Evolutionary conservation across 2,329 filamentous ascomycete species (phyloP), one percentile per base, ranked within the genome.

Genomic region (Rosellinia necatrix): DNA sequence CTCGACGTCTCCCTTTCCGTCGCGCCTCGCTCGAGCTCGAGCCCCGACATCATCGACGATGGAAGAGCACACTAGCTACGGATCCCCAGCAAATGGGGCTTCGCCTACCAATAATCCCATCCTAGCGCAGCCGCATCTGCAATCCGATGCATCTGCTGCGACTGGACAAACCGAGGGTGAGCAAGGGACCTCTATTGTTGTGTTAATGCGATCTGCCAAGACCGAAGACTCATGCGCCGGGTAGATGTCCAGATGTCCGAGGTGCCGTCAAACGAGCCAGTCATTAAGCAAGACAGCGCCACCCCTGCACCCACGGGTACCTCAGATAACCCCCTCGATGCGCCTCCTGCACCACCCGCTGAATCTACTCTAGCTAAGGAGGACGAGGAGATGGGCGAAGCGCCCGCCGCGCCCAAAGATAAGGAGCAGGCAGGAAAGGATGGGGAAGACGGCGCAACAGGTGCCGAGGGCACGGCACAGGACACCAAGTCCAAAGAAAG

Each of bases 361-460:
- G 84, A 89, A 66, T 82, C 82, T 59, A 81, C 79, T 50, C 77
- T 81, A 60, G 81, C 76, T 61, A 73, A 82, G 56, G 87, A 89
- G 64, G 90, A 94, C 68, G 88, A 92, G 70, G 90, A 92, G 66
- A 93, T 93, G 90, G 87, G 82, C 56, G 90, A 89, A 63, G 84
- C 77, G 57, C 77, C 77, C 40, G 76, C 79, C 41, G 78, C 80
- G n/a, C 70, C 76, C 15, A 83, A 85, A 62, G 75, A 76, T 35
- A 71, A 68, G 21, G 75, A 81, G 58, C 74, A 75, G 19, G 57
- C 59, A 21, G 72, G 69, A 58, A 75, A 71, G 35, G 74, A 75
- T 12, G 75, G 74, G n/a, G 80, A 79, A 30, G 77, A 76, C 12
- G 71, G 75, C 25, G 70, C 75, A 32, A 69, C 74, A 42, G 78